These are phyloP conservation scores for Aspergillus indologenus DNA, from an alignment of 495 filamentous ascomycete species.

Conservation along the genomic window DNA sequence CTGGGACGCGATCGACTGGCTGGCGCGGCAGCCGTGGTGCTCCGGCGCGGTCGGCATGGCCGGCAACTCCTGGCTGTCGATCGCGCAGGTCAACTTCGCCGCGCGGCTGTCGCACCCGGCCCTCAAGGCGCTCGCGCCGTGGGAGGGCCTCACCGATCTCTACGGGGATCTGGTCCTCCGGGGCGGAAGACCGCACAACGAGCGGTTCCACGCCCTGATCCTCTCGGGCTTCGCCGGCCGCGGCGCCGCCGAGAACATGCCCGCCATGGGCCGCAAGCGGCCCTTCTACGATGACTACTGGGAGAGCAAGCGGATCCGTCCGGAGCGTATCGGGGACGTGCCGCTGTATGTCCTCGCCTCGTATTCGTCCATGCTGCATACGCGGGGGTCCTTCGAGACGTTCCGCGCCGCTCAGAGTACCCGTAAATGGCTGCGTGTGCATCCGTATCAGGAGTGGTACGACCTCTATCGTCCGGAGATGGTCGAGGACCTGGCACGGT, in stretches of 20 bases:
- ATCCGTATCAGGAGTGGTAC: slow-evolving; percentile 32
- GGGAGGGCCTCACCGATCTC: slow-evolving; percentile 36
- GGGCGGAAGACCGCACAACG: slow-evolving; percentile 12
- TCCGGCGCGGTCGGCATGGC: slow-evolving; percentile 23
- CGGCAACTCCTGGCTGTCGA: slow-evolving; percentile 31
- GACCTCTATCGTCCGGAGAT: slow-evolving; percentile 26
- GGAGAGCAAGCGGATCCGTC: slow-evolving; percentile 20
- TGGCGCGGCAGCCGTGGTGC: slow-evolving; percentile 19
- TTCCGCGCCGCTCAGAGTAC: slow-evolving; percentile 6
- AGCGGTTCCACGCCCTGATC: slow-evolving; percentile 9
- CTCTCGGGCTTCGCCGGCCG: slow-evolving; percentile 9
- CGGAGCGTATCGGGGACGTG: slow-evolving; percentile 15
- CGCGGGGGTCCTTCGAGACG: slow-evolving; percentile 16
- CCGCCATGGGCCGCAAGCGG: slow-evolving; percentile 9
- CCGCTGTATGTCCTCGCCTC: slow-evolving; percentile 27
- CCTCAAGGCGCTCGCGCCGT: slow-evolving; percentile 40
- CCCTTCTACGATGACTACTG: slow-evolving; percentile 22
- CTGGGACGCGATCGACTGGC: slow-evolving; percentile 19
- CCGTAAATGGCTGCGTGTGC: slow-evolving; percentile 34
- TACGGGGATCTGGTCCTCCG: slow-evolving; percentile 26
- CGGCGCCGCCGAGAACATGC: slow-evolving; percentile 12
- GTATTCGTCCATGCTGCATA: slow-evolving; percentile 22
- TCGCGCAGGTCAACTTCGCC: slow-evolving; percentile 33
- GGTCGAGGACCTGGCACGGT: slow-evolving; percentile 26
- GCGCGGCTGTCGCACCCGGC: slow-evolving; percentile 31